Evolutionary conservation across 2,329 filamentous ascomycete species (phyloP).

Genomic region (Monosporascus cannonballus): DNA sequence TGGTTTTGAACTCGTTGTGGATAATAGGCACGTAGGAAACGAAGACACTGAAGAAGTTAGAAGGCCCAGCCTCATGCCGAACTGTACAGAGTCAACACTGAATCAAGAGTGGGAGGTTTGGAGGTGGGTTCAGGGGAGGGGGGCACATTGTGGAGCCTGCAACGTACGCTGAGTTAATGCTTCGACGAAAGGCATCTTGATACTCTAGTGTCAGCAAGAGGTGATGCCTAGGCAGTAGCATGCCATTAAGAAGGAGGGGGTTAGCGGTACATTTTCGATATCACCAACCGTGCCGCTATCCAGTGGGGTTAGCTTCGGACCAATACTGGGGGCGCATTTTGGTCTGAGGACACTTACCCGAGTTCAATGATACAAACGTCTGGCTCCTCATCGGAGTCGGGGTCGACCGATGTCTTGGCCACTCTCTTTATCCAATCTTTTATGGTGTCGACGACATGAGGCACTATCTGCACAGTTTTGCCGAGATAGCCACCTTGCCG

Average conservation of each 20-base stretch:
- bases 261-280: slow-evolving; percentile 21
- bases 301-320: neutral
- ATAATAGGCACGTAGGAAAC: slow-evolving; percentile 78
- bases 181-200: slow-evolving; percentile 71
- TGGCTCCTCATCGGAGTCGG: slow-evolving; percentile 68
- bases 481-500: slow-evolving; percentile 72
- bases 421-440: slow-evolving; percentile 90
- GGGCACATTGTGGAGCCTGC: neutral
- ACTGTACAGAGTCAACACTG: slow-evolving; percentile 28
- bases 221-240: neutral
- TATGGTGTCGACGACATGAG: slow-evolving; percentile 86
- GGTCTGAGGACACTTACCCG: slow-evolving; percentile 5
- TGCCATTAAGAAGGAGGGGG: neutral
- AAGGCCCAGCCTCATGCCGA: slow-evolving; percentile 61
- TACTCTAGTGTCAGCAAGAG: slow-evolving; percentile 72
- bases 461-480: slow-evolving; percentile 84
- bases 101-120: neutral
- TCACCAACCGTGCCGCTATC: slow-evolving; percentile 18
- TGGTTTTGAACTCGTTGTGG: slow-evolving; percentile 80
- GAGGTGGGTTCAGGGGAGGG: neutral
- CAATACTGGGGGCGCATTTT: slow-evolving; percentile 15
- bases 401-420: slow-evolving; percentile 74
- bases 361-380: slow-evolving; percentile 84
- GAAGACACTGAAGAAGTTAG: slow-evolving; percentile 83
- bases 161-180: slow-evolving; percentile 61